These are phyloP conservation scores for Passalora sequoiae DNA, from an alignment of 2,329 filamentous ascomycete genomes.

Conservation along the genomic window DNA sequence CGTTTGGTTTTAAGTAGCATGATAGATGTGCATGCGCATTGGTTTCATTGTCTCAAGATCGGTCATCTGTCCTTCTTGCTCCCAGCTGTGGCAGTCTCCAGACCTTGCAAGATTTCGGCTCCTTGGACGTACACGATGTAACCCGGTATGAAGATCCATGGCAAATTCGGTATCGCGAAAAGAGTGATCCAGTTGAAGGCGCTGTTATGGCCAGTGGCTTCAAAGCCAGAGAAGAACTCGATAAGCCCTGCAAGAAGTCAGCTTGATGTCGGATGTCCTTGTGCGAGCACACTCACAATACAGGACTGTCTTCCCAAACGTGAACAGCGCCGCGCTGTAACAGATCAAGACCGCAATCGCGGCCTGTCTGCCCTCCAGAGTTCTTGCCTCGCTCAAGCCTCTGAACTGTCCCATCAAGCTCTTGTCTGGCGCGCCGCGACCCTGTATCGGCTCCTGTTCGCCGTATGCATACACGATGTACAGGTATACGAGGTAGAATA, in stretches of 20 bases:
- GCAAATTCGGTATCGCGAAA: slow-evolving; percentile 62
- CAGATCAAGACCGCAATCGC: slow-evolving; percentile 54
- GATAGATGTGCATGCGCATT: too few species aligned
- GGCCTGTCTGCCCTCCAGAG: slow-evolving; percentile 49
- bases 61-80: slow-evolving; percentile 23
- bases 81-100: slow-evolving; percentile 43
- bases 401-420: slow-evolving; percentile 43
- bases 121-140: slow-evolving; percentile 60
- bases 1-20: too few species aligned
- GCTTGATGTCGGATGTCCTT: neutral
- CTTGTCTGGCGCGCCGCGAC: slow-evolving; percentile 38
- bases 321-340: slow-evolving; percentile 58
- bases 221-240: slow-evolving; percentile 57
- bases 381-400: slow-evolving; percentile 46
- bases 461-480: slow-evolving; percentile 47
- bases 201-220: slow-evolving; percentile 59
- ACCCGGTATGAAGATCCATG: slow-evolving; percentile 59
- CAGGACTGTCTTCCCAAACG: slow-evolving; percentile 61
- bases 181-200: slow-evolving; percentile 49
- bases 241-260: slow-evolving; percentile 48
- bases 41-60: too few species aligned
- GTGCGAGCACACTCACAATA: slow-evolving; percentile 48
- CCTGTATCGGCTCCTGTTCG: slow-evolving; percentile 31
- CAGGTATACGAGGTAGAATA: slow-evolving; percentile 60
- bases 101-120: slow-evolving; percentile 56